A percentile compares a stretch with the other conserved stretches of the same genome.
These are phyloP conservation scores for Hansenula anomala DNA, from an alignment of 1,139 yeast species.

Conservation along the genomic window DNA sequence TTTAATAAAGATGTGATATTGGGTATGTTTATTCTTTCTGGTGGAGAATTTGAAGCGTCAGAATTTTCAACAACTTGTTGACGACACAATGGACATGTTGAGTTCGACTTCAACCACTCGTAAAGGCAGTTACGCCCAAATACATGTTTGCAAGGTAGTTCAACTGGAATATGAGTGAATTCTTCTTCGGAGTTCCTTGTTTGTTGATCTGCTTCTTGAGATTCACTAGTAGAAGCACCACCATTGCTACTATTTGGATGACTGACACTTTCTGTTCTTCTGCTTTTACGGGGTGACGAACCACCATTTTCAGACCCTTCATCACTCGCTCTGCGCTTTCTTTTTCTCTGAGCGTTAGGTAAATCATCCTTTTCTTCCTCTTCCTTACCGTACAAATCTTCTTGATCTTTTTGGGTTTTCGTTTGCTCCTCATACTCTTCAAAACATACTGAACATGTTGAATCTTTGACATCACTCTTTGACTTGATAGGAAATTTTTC, in stretches of 20 bases:
- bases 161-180: constrained; percentile 58
- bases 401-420: background rate
- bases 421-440: constrained; percentile 39
- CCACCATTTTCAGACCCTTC: background rate
- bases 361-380: constrained; percentile 10
- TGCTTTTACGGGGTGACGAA: background rate
- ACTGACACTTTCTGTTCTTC: background rate
- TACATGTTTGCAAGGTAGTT: constrained; percentile 76
- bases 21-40: constrained; percentile 28
- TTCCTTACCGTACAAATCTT: constrained; percentile 3
- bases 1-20: constrained; percentile 29
- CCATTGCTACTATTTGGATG: background rate
- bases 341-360: background rate
- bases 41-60: constrained; percentile 21
- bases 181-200: constrained; percentile 14
- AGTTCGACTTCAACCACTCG: constrained; percentile 68
- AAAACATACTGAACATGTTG: constrained; percentile 63
- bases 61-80: constrained; percentile 36
- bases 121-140: constrained; percentile 72
- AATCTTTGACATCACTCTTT: constrained; percentile 30
- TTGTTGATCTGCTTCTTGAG: background rate
- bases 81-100: constrained; percentile 82
- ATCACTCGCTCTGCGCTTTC: background rate
- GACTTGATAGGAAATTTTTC: constrained; percentile 39
- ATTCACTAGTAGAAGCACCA: background rate